Percentiles rank a stretch among this genome's conserved stretches.
These are phyloP conservation scores for Ambrosia artemisiifolia DNA, from an alignment of 129 eudicot species.

Conservation along the genomic window DNA sequence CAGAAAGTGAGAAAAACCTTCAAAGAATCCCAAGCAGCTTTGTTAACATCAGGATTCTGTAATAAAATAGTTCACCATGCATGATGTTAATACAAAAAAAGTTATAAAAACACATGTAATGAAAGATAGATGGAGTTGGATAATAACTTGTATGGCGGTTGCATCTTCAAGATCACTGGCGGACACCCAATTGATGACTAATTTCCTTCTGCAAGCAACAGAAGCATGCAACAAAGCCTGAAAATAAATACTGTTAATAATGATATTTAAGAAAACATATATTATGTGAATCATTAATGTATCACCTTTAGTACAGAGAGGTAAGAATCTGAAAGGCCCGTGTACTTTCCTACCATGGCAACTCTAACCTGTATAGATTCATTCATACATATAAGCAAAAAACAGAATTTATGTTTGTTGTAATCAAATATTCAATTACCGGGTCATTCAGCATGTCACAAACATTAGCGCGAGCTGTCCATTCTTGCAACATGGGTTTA, in stretches of 20 bases:
- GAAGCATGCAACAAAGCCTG: slow-evolving; percentile 96
- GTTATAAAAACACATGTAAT: not conserved
- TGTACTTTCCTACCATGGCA: slow-evolving; percentile 96
- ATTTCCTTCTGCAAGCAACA: slow-evolving; percentile 71
- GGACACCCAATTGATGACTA: slow-evolving; percentile 77
- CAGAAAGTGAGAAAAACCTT: slow-evolving; percentile 37
- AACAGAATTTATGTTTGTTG: not conserved
- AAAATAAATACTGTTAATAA: too few relatives aligned
- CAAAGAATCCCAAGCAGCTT: slow-evolving; percentile 69
- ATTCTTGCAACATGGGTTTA: slow-evolving; percentile 39
- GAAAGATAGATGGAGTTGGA: slow-evolving; percentile 9
- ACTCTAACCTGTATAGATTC: slow-evolving; percentile 56
- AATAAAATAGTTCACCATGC: slow-evolving; percentile 10
- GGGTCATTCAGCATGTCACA: slow-evolving; percentile 43
- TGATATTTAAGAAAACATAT: not conserved
- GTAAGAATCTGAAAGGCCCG: slow-evolving; percentile 87
- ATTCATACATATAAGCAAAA: not conserved
- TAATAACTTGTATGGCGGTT: slow-evolving; percentile 59
- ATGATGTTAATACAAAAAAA: not conserved
- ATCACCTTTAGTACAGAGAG: slow-evolving; percentile 84
- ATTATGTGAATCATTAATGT: not conserved
- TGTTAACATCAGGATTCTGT: slow-evolving; percentile 73
- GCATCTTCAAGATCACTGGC: slow-evolving; percentile 90
- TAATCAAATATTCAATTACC: slow-evolving; percentile 26
- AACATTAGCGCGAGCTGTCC: slow-evolving; percentile 48